Evolutionary conservation across 371 early-diverging fungal species (phyloP), one percentile per base, ranked within the genome.

Genomic region (Saksenaea oblongispora): DNA sequence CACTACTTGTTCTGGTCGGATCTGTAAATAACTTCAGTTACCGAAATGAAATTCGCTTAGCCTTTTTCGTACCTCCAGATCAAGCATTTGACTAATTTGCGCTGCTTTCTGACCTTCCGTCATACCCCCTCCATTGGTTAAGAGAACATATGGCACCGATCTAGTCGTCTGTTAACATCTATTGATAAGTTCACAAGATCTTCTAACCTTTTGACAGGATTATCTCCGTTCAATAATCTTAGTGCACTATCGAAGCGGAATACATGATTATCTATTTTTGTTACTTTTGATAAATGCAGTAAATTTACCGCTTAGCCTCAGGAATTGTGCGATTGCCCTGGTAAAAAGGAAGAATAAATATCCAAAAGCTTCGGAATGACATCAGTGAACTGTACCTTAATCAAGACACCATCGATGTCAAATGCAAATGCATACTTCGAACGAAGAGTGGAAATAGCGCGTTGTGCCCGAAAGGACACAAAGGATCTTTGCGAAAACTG

Each of bases 81-180:
- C 91, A 26, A 93, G 75, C 62, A 79, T 72, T 56, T 76, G 59
- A 53, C 85, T 84, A 42, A 95, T 80, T 60, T 92, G 89, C 4
- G 66, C 63, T 0, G 95, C 93, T 71, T 93, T 94, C 44, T 75
- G 77, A 11, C 70, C 79, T 69, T 95, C 95, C 3, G 89, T 83
- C 14, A 92, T 81, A 26, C 95, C 95, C 18, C 95, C 96, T 26
- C 96, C 95, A 64, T 96, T 96, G 10, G 96, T 95, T 60, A 96
- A 69, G 18, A 93, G 78, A 22, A 93, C 87, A 75, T 84, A 89
- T 13, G 93, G 93, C 13, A 91, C 76, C n/a, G 69, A 74, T 71
- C 86, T 86, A 44, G 58, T 18, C n/a, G 14, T 18, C 7, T 11
- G 4, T 54, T 15, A 18, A 37, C 1, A 51, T n/a, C 42, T 26